Conservation (phyloP, 2,329 filamentous ascomycete species). For the Aureobasidium sp. region DNA sequence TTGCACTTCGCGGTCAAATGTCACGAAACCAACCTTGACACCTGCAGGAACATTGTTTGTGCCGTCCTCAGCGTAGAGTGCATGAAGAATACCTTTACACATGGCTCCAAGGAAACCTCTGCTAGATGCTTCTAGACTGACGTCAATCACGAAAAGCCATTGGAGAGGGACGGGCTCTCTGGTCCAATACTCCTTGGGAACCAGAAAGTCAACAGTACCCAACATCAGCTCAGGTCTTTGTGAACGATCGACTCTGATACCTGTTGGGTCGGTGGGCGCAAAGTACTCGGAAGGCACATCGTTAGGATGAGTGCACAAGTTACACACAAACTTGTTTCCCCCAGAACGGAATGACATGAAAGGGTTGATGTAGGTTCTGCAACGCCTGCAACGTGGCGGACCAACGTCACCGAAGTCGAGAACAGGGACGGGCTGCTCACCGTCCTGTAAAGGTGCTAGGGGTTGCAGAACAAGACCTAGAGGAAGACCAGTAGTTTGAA, state of each 20-base stretch:
- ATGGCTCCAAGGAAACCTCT: slow-evolving; percentile 86
- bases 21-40: slow-evolving; percentile 87
- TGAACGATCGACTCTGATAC: slow-evolving; percentile 77
- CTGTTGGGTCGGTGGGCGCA: slow-evolving; percentile 78
- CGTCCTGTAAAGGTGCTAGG: slow-evolving; percentile 71
- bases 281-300: slow-evolving; percentile 92
- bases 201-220: slow-evolving; percentile 91
- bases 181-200: slow-evolving; percentile 98
- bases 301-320: slow-evolving; percentile 95
- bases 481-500: slow-evolving; percentile 73
- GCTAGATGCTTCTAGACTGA: slow-evolving; percentile 83
- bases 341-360: slow-evolving; percentile 97
- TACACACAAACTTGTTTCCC: slow-evolving; percentile 95
- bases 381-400: slow-evolving; percentile 84
- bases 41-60: slow-evolving; percentile 60
- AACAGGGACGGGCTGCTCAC: slow-evolving; percentile 81
- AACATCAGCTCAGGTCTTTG: slow-evolving; percentile 83
- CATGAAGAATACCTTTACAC: slow-evolving; percentile 77
- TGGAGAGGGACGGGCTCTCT: slow-evolving; percentile 82
- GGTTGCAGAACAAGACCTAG: slow-evolving; percentile 86
- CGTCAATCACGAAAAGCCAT: slow-evolving; percentile 89
- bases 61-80: slow-evolving; percentile 63
- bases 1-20: slow-evolving; percentile 92
- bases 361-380: slow-evolving; percentile 94
- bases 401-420: slow-evolving; percentile 90